Conservation (phyloP, 257 asterid species). For the Galeopsis tetrahit region DNA sequence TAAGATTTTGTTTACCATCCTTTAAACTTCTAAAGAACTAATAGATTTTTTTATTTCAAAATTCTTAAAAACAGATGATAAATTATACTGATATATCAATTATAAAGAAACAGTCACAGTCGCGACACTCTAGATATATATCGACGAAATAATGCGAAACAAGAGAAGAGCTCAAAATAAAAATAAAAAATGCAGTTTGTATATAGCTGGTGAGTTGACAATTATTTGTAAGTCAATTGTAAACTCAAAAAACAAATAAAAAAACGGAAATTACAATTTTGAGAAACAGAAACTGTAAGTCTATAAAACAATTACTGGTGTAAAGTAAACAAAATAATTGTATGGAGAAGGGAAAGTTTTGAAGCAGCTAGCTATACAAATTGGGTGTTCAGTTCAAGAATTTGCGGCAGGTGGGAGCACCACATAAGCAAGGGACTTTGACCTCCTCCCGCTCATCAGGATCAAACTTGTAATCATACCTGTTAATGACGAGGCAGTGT, state of each 20-base stretch:
- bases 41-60: too few species aligned
- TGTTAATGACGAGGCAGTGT: slow-evolving; percentile 34
- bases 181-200: background rate
- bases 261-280: background rate
- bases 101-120: too few species aligned
- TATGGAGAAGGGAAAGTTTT: slow-evolving; percentile 23
- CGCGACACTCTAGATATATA: too few species aligned
- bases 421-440: slow-evolving; percentile 84
- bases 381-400: slow-evolving; percentile 63
- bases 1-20: too few species aligned
- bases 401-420: slow-evolving; percentile 78
- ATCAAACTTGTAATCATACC: slow-evolving; percentile 90
- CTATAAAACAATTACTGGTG: slow-evolving; percentile 10
- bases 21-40: too few species aligned
- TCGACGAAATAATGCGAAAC: too few species aligned
- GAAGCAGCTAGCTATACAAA: slow-evolving; percentile 34
- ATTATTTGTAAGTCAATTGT: slow-evolving; percentile 9
- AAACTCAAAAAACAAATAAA: background rate
- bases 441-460: slow-evolving; percentile 86
- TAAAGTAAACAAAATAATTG: background rate
- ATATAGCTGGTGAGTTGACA: background rate
- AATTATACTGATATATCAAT: too few species aligned
- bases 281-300: slow-evolving; percentile 13
- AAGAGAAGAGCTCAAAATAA: background rate
- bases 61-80: too few species aligned